Evolutionary conservation across 768 basidiomycete species (phyloP), one percentile per base, ranked within the genome.

Genomic region (Tricholoma terreum): DNA sequence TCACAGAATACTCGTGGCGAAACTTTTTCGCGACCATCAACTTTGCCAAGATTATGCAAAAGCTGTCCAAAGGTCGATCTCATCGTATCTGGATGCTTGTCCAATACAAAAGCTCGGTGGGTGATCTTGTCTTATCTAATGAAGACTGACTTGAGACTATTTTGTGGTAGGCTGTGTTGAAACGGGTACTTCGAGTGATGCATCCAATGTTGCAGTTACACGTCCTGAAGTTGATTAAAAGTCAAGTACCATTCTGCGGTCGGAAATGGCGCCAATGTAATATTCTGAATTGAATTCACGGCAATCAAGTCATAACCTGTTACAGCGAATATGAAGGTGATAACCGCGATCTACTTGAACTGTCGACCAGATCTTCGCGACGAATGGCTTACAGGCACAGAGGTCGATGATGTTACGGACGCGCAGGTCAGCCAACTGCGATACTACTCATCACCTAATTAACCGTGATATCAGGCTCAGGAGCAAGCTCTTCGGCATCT

Each of bases 21-120:
- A 98, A 98, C 72, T 98, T 99, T 73, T 98, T 98, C 74, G 85
- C 92, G 27, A 87, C 90, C 19, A 96, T 98, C 73, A 99, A 98
- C 70, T 97, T 98, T 69, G 90, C 95, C 8, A 95, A 94, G 71
- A 90, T 99, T 61, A 89, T 99, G 86, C 96, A 99, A 70, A 98
- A 98, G 72, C 71, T 99, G 60, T 94, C 94, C 1, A 99, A 99
- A 72, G 88, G 90, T 62, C 86, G 94, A 35, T 92, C 92, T 2
- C 94, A 98, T 71, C 82, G 97, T 21, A 97, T 98, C 57, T 88
- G 90, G 78, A 90, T 98, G 84, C 80, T 99, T 51, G 92, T 95
- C 7, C 94, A 97, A 66, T 98, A 98, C 77, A 99, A 98, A 78
- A 95, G 93, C 68, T 96, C 95, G 33, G 95, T 97, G 62, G 67